phyloP scores from a whole-genome alignment of 805 yeast genomes.

The Trichomonascus vanleenenianus region DNA sequence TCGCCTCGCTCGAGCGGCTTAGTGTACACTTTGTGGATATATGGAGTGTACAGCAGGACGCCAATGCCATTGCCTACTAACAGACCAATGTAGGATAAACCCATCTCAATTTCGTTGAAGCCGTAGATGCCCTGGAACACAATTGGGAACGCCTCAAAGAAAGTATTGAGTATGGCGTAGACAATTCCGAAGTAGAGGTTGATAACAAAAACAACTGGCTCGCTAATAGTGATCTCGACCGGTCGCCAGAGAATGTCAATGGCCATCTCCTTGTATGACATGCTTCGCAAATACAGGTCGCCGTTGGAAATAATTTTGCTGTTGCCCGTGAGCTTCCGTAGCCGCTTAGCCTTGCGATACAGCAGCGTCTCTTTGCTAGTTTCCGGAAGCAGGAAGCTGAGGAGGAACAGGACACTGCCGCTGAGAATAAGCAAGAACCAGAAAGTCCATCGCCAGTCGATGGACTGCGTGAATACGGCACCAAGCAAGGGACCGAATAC shows the following conservation, averaged over 20 bases:
- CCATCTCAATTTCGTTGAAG: constrained; percentile 39
- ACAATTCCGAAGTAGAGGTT: constrained; percentile 41
- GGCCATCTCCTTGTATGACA: not conserved
- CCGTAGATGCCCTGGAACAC: constrained; percentile 36
- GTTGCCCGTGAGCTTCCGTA: constrained; percentile 42
- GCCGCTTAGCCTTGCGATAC: constrained; percentile 40
- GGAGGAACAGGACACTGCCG: constrained; percentile 32
- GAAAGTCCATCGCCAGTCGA: constrained; percentile 49
- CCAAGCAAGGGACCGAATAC: constrained; percentile 51
- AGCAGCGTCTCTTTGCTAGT: constrained; percentile 40
- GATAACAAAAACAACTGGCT: constrained; percentile 45
- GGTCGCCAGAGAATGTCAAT: constrained; percentile 28
- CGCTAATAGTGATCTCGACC: constrained; percentile 35
- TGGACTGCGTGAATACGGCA: constrained; percentile 38
- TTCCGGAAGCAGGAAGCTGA: constrained; percentile 42
- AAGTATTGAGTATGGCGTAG: constrained; percentile 44
- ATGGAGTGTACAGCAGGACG: not conserved
- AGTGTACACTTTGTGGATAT: constrained; percentile 1
- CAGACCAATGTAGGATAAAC: constrained; percentile 38
- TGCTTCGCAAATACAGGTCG: constrained; percentile 24
- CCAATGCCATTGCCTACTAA: constrained; percentile 34
- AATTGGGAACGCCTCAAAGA: constrained; percentile 53
- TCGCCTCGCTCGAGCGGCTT: not conserved
- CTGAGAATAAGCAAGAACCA: constrained; percentile 48
- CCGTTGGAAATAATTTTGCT: constrained; percentile 34